Evolutionary conservation across 495 filamentous ascomycete species (phyloP), one percentile per base, ranked within the genome.

Genomic region (Trichoderma asperelloides): DNA sequence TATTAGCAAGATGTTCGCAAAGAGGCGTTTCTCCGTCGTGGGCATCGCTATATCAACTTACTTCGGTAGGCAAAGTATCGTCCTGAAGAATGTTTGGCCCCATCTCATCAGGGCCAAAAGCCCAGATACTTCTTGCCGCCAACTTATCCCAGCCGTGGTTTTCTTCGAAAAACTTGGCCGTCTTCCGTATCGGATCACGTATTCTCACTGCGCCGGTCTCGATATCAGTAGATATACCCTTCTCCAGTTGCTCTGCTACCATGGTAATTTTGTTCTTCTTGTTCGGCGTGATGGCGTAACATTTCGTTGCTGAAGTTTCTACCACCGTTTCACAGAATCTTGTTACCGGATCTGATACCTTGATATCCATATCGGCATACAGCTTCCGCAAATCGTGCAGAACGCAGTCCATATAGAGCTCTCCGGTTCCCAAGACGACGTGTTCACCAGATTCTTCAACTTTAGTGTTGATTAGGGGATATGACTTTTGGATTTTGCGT

Each of bases 251-350:
- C 72, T 98, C 95, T 28, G 96, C 95, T 60, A 97, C 89, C 92
- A 98, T 97, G 62, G 95, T 98, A 74, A 98, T 91, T 77, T 96
- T 97, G 79, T 98, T 98, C 79, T 96, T 96, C 75, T 98, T 98
- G 78, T 98, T 98, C 8, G 95, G 95, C 4, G 95, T 98, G 70
- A 96, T 85, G 13, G 95, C 93, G 76, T 97, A 98, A 76, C 95
- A 98, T 81, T 97, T 97, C 67, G 96, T 97, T 33, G 94, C 93
- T 23, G 91, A 96, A 64, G 92, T 96, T 74, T 98, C 96, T 63
- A 96, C 92, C n/a, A 96, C 92, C 3, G 95, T 98, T 79, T 98
- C 95, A 77, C 92, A 96, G 82, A 98, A 98, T 37, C 95, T 86
- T 28, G 96, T 97, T 23, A 98, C 96, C 6, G 95, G 95, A 73